phyloP scores from a whole-genome alignment of 1,284 basidiomycete genomes.

The Trichosporon inkin region DNA sequence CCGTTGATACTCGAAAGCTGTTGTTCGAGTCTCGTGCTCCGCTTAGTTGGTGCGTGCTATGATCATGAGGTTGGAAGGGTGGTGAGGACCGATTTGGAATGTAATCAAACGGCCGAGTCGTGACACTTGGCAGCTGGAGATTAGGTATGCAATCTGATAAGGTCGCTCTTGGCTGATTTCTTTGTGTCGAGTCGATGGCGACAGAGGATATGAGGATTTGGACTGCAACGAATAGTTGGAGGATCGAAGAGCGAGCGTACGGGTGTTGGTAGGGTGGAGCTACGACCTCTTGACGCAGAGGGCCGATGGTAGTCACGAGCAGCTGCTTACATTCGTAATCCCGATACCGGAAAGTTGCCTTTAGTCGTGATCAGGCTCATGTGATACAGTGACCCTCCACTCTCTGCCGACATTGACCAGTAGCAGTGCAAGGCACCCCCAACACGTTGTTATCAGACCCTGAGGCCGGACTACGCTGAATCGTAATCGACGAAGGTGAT shows the following conservation, averaged over 20 bases:
- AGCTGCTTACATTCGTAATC: conserved; percentile 1
- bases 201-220: no score
- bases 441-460: no score
- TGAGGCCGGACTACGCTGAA: no score
- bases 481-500: no score
- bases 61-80: neutral
- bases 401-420: neutral
- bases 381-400: neutral
- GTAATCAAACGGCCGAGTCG: no score
- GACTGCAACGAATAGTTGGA: no score
- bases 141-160: neutral
- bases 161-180: no score
- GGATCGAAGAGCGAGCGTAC: no score
- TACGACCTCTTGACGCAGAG: no score
- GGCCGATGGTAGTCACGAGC: no score
- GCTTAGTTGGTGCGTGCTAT: neutral
- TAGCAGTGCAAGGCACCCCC: neutral
- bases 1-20: neutral
- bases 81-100: neutral
- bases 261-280: no score
- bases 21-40: conserved; percentile 8
- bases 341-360: neutral
- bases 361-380: neutral
- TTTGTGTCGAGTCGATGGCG: no score
- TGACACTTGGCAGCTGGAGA: neutral